Conservation (phyloP, 1,284 basidiomycete species). For the Ustilago vetiveriae region DNA sequence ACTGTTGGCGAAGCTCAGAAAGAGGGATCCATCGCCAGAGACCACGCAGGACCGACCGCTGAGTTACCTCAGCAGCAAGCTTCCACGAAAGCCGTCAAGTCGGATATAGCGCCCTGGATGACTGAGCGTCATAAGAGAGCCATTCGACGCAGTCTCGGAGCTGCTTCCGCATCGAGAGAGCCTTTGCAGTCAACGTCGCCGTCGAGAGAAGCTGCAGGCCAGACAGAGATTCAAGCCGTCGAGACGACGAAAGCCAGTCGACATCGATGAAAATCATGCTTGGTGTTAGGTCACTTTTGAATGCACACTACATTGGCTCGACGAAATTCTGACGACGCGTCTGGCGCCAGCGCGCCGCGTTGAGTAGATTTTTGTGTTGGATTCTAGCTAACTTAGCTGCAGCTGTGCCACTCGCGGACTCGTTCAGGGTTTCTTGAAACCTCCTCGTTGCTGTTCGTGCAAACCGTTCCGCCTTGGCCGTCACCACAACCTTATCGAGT, state of each 20-base stretch:
- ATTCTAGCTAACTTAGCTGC: conserved; percentile 23
- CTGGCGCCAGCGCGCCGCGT: conserved; percentile 27
- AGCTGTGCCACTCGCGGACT: conserved; percentile 8
- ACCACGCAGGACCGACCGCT: neutral
- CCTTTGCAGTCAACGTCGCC: neutral
- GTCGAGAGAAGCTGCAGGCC: neutral
- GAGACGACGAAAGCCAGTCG: no score
- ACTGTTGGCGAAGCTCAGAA: neutral
- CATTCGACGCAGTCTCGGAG: conserved; percentile 24
- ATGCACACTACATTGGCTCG: neutral
- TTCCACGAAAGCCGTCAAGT: conserved; percentile 8
- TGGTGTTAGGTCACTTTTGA: no score
- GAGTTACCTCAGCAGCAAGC: neutral
- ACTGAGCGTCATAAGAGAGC: conserved; percentile 18
- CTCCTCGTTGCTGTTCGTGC: neutral
- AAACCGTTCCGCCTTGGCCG: no score
- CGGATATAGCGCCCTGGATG: conserved; percentile 30
- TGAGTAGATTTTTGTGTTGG: conserved; percentile 38
- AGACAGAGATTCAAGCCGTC: neutral
- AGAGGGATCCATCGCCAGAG: neutral
- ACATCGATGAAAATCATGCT: neutral
- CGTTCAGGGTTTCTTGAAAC: neutral
- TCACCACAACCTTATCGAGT: no score
- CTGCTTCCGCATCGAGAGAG: neutral
- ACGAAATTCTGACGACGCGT: conserved; percentile 20